These are phyloP conservation scores for Trichoderma reesei DNA, from an alignment of 495 filamentous ascomycete genomes.

Conservation along the genomic window DNA sequence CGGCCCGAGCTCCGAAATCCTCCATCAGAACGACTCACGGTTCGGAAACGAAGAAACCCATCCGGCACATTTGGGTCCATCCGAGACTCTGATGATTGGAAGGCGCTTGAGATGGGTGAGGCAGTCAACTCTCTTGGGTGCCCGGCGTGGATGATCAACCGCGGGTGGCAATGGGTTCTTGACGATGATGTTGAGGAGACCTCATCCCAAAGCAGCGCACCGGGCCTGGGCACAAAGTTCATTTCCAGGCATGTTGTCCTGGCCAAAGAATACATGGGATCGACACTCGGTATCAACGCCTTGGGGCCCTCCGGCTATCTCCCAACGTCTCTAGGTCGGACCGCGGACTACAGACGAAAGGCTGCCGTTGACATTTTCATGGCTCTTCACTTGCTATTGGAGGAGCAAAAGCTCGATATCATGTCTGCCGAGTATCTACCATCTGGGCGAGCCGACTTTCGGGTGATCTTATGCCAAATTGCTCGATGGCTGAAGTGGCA, in stretches of 20 bases:
- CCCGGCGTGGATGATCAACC: conserved; percentile 55
- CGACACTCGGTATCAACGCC: conserved; percentile 38
- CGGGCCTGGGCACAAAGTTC: conserved; percentile 27
- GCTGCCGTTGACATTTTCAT: conserved; percentile 61
- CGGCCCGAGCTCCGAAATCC: conserved; percentile 15
- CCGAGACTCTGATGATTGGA: conserved; percentile 24
- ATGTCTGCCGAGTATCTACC: conserved; percentile 46
- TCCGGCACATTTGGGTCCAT: conserved; percentile 10
- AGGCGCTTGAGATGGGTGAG: conserved; percentile 27
- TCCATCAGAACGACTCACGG: background rate
- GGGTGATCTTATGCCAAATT: conserved; percentile 67
- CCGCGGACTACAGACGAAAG: conserved; percentile 44
- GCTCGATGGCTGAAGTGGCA: conserved; percentile 77
- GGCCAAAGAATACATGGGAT: conserved; percentile 49
- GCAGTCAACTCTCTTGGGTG: conserved; percentile 42
- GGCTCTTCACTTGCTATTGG: conserved; percentile 71
- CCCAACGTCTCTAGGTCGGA: conserved; percentile 48
- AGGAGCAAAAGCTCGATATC: conserved; percentile 79
- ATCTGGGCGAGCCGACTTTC: conserved; percentile 44
- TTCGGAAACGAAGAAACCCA: background rate
- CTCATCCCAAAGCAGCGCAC: background rate
- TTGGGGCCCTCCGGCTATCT: conserved; percentile 48
- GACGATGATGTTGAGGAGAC: conserved; percentile 38
- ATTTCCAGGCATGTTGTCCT: conserved; percentile 31
- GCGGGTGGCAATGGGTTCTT: conserved; percentile 66